Evolutionary conservation across 2,329 filamentous ascomycete genomes (phyloP).

Genomic region (Fusarium duplospermum): DNA sequence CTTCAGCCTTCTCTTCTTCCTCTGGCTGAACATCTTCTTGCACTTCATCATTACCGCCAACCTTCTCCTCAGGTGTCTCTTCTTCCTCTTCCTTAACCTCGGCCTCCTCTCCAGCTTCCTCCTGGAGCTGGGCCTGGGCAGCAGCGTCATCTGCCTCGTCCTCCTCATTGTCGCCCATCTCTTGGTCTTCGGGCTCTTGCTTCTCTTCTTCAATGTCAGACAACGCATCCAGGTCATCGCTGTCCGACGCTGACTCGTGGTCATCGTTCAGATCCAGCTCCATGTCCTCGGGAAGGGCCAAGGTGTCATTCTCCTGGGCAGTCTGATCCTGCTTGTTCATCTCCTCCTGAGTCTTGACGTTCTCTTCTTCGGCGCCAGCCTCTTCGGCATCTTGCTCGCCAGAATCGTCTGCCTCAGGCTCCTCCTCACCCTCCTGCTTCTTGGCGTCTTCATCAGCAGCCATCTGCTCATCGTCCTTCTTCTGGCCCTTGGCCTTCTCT

Average conservation of each 20-base stretch:
- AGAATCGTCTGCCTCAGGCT: conserved; percentile 58
- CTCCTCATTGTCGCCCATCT: conserved; percentile 52
- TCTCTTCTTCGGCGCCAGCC: conserved; percentile 70
- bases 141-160: conserved; percentile 54
- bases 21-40: conserved; percentile 56
- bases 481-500: conserved; percentile 76
- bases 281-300: conserved; percentile 90
- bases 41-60: conserved; percentile 55
- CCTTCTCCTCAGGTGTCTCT: conserved; percentile 62
- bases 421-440: conserved; percentile 55
- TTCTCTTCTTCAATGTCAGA: conserved; percentile 63
- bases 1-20: conserved; percentile 67
- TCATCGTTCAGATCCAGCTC: conserved; percentile 85
- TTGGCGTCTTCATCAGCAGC: conserved; percentile 69
- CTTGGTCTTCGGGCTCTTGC: conserved; percentile 52
- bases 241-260: conserved; percentile 64
- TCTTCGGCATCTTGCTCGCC: conserved; percentile 62
- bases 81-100: conserved; percentile 72
- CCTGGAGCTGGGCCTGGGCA: conserved; percentile 52
- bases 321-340: conserved; percentile 76
- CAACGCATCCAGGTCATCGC: conserved; percentile 69
- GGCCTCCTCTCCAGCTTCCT: conserved; percentile 51
- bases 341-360: conserved; percentile 66
- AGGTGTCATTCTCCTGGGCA: conserved; percentile 81
- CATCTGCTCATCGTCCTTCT: conserved; percentile 72